Base-by-base conservation (phyloP, 345 rosid species). In the Gossypium mustelinum region DNA sequence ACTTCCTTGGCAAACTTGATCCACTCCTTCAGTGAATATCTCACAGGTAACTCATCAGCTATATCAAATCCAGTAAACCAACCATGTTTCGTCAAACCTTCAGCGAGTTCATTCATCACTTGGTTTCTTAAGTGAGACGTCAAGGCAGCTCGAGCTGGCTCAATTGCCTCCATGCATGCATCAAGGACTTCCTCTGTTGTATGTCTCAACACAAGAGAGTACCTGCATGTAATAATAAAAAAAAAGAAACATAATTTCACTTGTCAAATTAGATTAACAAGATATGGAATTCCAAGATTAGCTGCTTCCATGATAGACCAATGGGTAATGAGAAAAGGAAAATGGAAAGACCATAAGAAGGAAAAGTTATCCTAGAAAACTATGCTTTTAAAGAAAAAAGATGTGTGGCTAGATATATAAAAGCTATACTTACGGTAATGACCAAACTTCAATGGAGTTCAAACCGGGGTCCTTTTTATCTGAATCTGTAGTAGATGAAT, bases 151-250 rank as follows among this genome's bases (percentile, higher is more conserved):
- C 90, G 87, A 74, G 84, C 84, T 68, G 97, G 97, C 79, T 94
- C 92, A 45, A 92, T 84, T 51, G 98, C 94, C 84, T 92, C 98
- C 54, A 82, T 70, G 82, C 98, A 90, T 1, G 92, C 97, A 44
- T 84, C 97, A 75, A 87, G 95, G 76, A 94, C 89, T 86, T 94
- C 97, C 88, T 94, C 98, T 48, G 89, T 89, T 43, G 98, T 92
- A 91, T 94, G 98, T 84, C 97, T 90, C 76, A 92, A 85, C 77
- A 94, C 97, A 82, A 88, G 89, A 72, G 97, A 92, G 81, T 94
- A 94, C 77, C 97, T 94, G 92, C 45, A 82, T 73, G 65, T 68
- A 75, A 34, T 8, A 68, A 78, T 4, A 34, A 34, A 0, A 34
- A 29, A 34, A 73, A 61, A 51, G 47, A 34, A 48, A 59, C 9